These are phyloP conservation scores for Mikania micrantha DNA, from an alignment of 129 eudicot species.

Conservation along the genomic window DNA sequence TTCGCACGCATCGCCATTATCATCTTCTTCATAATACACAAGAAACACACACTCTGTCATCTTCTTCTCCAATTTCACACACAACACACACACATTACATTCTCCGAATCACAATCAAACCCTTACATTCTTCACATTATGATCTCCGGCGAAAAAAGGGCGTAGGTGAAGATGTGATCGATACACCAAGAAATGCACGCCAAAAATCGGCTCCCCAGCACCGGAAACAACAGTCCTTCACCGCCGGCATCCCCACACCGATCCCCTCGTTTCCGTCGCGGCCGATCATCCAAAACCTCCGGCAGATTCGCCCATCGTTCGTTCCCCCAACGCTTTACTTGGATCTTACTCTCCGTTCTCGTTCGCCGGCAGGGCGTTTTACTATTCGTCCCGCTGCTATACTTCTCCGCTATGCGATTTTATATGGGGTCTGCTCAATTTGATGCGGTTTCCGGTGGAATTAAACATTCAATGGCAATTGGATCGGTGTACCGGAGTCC, in stretches of 20 bases:
- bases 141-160: too few relatives aligned
- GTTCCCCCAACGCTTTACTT: conserved; percentile 49
- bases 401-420: conserved; percentile 49
- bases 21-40: conserved; percentile 22
- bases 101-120: neutral
- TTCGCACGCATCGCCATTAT: conserved; percentile 9
- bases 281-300: conserved; percentile 29
- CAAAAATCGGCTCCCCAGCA: conserved; percentile 63
- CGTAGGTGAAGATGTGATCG: too few relatives aligned
- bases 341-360: conserved; percentile 46
- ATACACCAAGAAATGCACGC: conserved; percentile 48
- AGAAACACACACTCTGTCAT: conserved; percentile 17
- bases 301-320: conserved; percentile 34
- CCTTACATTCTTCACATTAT: too few relatives aligned
- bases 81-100: neutral
- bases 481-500: conserved; percentile 90
- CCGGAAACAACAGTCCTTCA: conserved; percentile 72
- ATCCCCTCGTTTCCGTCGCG: conserved; percentile 51
- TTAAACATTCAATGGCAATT: conserved; percentile 33
- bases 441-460: conserved; percentile 39
- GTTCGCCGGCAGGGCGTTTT: conserved; percentile 63
- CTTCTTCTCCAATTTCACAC: neutral
- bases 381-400: conserved; percentile 58
- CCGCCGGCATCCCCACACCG: conserved; percentile 66
- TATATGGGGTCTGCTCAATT: conserved; percentile 51